Percentiles rank a stretch among this genome's conserved stretches.
Evolutionary conservation across 345 rosid genomes (phyloP).

Genomic region (Acer negundo): DNA sequence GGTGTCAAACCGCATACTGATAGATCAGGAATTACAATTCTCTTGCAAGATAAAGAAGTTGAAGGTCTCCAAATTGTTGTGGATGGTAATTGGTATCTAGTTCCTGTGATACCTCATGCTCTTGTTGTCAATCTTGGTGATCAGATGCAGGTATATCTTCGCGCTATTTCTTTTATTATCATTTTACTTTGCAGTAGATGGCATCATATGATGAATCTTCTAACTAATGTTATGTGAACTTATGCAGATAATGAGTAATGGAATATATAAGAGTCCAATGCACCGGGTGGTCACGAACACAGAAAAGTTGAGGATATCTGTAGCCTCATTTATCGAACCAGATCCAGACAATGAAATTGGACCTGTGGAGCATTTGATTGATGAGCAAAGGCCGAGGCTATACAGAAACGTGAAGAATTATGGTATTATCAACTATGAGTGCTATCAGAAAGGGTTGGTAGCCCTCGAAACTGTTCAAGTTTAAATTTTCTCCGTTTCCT

Average conservation of each 20-base stretch:
- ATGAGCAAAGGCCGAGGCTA: slow-evolving; percentile 39
- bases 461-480: slow-evolving; percentile 41
- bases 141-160: slow-evolving; percentile 44
- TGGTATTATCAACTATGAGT: slow-evolving; percentile 44
- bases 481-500: not conserved
- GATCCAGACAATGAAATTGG: slow-evolving; percentile 38
- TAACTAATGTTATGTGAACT: not conserved
- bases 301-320: slow-evolving; percentile 39
- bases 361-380: slow-evolving; percentile 36
- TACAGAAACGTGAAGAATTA: slow-evolving; percentile 45
- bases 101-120: slow-evolving; percentile 48
- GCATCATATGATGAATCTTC: not conserved
- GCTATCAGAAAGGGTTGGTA: slow-evolving; percentile 43
- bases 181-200: not conserved
- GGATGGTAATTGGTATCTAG: slow-evolving; percentile 42
- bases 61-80: slow-evolving; percentile 48
- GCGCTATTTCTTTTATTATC: too few species aligned
- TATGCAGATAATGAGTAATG: slow-evolving; percentile 59
- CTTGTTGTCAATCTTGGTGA: slow-evolving; percentile 56
- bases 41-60: slow-evolving; percentile 45
- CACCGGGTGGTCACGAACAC: slow-evolving; percentile 55
- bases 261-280: slow-evolving; percentile 52
- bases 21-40: slow-evolving; percentile 49
- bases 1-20: slow-evolving; percentile 61
- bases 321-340: slow-evolving; percentile 48